Conservation (phyloP, 1,284 basidiomycete genomes). For the Austroboletus rostrupii region DNA sequence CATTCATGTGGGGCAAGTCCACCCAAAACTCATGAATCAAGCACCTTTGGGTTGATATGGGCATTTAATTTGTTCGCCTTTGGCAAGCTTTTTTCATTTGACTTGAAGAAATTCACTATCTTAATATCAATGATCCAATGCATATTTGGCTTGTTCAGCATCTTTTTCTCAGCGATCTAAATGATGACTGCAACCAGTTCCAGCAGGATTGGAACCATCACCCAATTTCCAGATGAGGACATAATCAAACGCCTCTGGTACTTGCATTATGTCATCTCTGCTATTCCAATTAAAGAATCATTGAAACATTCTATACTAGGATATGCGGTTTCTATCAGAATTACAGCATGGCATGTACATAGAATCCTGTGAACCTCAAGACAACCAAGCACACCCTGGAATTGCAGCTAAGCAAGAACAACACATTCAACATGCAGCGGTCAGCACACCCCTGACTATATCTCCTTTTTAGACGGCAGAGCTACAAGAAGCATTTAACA, state of each 20-base stretch:
- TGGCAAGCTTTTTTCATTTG: constrained; percentile 30
- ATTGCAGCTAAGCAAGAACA: too few species aligned
- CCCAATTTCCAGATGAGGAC: not conserved
- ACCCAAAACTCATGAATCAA: constrained; percentile 1
- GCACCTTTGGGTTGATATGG: constrained; percentile 15
- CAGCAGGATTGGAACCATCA: constrained; percentile 13
- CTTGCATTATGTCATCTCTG: too few species aligned
- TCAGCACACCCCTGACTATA: not conserved
- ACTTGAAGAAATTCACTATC: constrained; percentile 34
- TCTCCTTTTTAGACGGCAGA: not conserved
- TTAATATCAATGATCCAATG: constrained; percentile 26
- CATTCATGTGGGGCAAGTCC: not conserved
- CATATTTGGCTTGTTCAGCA: constrained; percentile 44
- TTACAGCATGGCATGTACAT: constrained; percentile 1
- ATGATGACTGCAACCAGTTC: constrained; percentile 37
- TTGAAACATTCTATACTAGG: too few species aligned
- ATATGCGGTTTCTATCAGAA: constrained; percentile 7
- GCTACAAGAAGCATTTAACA: not conserved
- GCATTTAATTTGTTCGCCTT: constrained; percentile 16
- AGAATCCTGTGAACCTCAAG: not conserved
- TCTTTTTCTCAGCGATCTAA: constrained; percentile 40
- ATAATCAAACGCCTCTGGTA: constrained; percentile 4
- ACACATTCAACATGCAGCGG: not conserved
- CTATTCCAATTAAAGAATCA: too few species aligned
- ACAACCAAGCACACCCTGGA: too few species aligned